Conservation (phyloP, 768 basidiomycete genomes). For the Tephrocybe sp. region DNA sequence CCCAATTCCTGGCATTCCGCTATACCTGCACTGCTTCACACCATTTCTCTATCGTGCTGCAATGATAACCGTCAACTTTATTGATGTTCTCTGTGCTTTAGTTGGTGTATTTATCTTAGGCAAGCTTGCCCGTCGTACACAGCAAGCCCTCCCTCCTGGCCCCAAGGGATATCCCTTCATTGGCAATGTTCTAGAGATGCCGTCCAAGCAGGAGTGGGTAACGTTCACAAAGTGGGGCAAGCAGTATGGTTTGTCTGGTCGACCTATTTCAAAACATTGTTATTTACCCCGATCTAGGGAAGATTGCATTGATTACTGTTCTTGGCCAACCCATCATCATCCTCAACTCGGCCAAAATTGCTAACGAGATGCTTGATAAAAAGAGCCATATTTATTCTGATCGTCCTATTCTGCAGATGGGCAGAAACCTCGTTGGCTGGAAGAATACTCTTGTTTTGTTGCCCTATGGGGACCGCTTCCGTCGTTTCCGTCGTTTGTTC, state of each 20-base stretch:
- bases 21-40: slow-evolving; percentile 16
- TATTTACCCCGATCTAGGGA: slow-evolving; percentile 35
- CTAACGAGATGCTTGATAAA: slow-evolving; percentile 62
- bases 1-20: slow-evolving; percentile 24
- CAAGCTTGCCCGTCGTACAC: slow-evolving; percentile 25
- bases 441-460: too few species aligned
- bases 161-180: slow-evolving; percentile 52
- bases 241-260: slow-evolving; percentile 40
- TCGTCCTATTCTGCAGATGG: slow-evolving; percentile 54
- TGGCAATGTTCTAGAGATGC: slow-evolving; percentile 56
- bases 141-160: slow-evolving; percentile 43
- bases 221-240: slow-evolving; percentile 54
- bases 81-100: slow-evolving; percentile 34
- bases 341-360: slow-evolving; percentile 49
- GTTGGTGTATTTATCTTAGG: slow-evolving; percentile 34
- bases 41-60: slow-evolving; percentile 16
- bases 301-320: slow-evolving; percentile 58
- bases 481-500: slow-evolving; percentile 49
- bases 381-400: slow-evolving; percentile 67
- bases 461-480: slow-evolving; percentile 34
- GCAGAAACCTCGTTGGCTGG: slow-evolving; percentile 52
- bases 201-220: slow-evolving; percentile 47
- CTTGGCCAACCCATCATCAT: slow-evolving; percentile 60
- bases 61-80: slow-evolving; percentile 28
- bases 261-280: background rate